Percentiles rank a stretch among this genome's conserved stretches.
Evolutionary conservation across 208 protist genomes (phyloP).

Genomic region (Leishmania aethiopica): DNA sequence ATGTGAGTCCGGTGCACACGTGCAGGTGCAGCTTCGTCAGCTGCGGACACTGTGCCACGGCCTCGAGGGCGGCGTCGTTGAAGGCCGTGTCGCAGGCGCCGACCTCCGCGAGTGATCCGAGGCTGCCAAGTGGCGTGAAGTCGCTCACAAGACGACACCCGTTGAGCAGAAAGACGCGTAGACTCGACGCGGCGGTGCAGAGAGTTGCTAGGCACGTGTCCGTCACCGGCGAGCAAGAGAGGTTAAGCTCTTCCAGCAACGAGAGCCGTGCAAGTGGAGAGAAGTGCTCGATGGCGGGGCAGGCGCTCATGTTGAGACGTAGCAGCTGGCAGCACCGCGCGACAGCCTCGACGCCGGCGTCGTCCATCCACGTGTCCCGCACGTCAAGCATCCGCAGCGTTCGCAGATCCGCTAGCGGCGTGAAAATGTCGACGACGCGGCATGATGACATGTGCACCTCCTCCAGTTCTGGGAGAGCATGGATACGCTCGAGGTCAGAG

Average conservation of each 20-base stretch:
- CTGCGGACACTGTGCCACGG: constrained; percentile 17
- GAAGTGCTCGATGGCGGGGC: constrained; percentile 14
- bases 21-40: constrained; percentile 29
- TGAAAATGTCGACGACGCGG: constrained; percentile 18
- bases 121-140: constrained; percentile 21
- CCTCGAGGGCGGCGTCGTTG: constrained; percentile 19
- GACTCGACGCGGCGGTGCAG: constrained; percentile 6
- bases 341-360: constrained; percentile 15
- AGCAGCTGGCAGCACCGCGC: constrained; percentile 22
- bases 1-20: constrained; percentile 23
- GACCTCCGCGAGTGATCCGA: constrained; percentile 15
- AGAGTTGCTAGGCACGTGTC: constrained; percentile 16
- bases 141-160: constrained; percentile 24
- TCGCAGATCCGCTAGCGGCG: constrained; percentile 5
- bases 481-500: constrained; percentile 26
- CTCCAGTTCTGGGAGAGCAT: constrained; percentile 16
- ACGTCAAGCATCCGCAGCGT: constrained; percentile 19
- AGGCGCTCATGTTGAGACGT: constrained; percentile 15
- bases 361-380: constrained; percentile 21
- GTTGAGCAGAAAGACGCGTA: constrained; percentile 27
- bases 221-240: constrained; percentile 15
- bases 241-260: constrained; percentile 19
- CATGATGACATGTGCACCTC: constrained; percentile 31
- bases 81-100: constrained; percentile 29
- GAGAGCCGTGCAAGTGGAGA: constrained; percentile 17